phyloP scores from a whole-genome alignment of 257 asterid species.

The Petrea volubilis region DNA sequence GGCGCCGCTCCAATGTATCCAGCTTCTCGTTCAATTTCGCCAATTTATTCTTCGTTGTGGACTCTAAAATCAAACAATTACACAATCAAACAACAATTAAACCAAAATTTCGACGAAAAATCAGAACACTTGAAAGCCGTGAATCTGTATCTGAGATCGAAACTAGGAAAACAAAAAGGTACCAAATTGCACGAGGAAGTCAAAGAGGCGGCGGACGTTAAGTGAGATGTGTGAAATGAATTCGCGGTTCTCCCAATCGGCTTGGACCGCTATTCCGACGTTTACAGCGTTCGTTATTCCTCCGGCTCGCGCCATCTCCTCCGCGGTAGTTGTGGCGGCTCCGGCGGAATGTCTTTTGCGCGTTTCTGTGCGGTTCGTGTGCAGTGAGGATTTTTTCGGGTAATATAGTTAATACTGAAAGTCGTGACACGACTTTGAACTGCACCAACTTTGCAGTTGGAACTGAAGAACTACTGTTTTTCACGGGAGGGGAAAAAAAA shows the following conservation, averaged over 20 bases:
- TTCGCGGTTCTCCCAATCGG: slow-evolving; percentile 97
- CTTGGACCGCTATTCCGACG: slow-evolving; percentile 97
- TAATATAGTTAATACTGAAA: not conserved
- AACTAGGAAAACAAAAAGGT: not conserved
- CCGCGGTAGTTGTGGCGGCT: not conserved
- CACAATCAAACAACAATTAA: not conserved
- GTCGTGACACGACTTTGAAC: not conserved
- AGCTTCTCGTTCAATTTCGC: slow-evolving; percentile 80
- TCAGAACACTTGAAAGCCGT: not conserved
- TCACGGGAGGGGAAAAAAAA: too few species aligned
- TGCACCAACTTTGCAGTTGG: not conserved
- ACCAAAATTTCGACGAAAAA: not conserved
- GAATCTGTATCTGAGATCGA: not conserved
- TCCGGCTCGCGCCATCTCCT: slow-evolving; percentile 84
- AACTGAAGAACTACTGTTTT: too few species aligned
- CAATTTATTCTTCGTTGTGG: slow-evolving; percentile 76
- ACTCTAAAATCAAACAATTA: slow-evolving; percentile 44
- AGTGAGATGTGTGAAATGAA: slow-evolving; percentile 89
- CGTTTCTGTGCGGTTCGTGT: not conserved
- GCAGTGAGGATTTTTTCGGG: not conserved
- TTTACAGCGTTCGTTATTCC: slow-evolving; percentile 90
- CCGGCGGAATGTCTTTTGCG: not conserved
- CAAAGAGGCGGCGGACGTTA: slow-evolving; percentile 86
- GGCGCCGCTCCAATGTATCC: slow-evolving; percentile 76
- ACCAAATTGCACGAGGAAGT: slow-evolving; percentile 91